Base-by-base conservation (phyloP, 495 filamentous ascomycete species). In the Cladorrhinum samala region DNA sequence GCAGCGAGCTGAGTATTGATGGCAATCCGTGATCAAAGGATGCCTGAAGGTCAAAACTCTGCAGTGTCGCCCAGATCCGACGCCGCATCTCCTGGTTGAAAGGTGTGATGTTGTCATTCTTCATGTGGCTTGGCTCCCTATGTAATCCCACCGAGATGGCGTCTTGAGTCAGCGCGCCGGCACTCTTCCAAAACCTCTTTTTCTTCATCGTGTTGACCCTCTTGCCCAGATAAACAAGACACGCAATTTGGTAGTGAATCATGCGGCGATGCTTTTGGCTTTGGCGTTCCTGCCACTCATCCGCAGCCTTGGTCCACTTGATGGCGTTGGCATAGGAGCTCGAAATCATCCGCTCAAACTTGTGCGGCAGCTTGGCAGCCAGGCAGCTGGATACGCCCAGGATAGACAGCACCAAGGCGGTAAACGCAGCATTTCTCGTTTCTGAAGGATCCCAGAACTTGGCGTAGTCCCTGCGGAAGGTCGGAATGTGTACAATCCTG, bases 11-110 rank as follows among this genome's bases (percentile, higher is more conserved):
- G 14, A 73, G 60, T 13, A 74, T 54, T 8, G 62, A 81, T 0
- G 81, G 79, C 60, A 83, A 72, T 3, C 82, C 82, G 21, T 78
- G 72, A 44, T 82, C 81, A 41, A 84, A 70, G 1, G 79, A 72
- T 1, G 82, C 73, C 54, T 85, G 82, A 9, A 84, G 66, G 46
- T 83, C 79, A 40, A 80, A 73, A 61, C 81, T 79, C 53, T 81
- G 65, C 19, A 85, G 79, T 2, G 80, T 83, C 0, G 72, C 74
- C 83, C 83, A 86, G n/a, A 86, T 76, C 19, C 83, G 68, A 46
- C 82, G 66, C 24, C 82, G 75, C 80, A 85, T 82, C 63, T 86
- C 83, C 57, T 78, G 78, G 53, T 77, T 79, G 59, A 82, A 84
- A n/a, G 62, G 59, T 8, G 65, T 67, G 24, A 68, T 64, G 33